These are phyloP conservation scores for Bolboschoenus planiculmis DNA, from an alignment of 176 grass and related monocot genomes.

Conservation along the genomic window DNA sequence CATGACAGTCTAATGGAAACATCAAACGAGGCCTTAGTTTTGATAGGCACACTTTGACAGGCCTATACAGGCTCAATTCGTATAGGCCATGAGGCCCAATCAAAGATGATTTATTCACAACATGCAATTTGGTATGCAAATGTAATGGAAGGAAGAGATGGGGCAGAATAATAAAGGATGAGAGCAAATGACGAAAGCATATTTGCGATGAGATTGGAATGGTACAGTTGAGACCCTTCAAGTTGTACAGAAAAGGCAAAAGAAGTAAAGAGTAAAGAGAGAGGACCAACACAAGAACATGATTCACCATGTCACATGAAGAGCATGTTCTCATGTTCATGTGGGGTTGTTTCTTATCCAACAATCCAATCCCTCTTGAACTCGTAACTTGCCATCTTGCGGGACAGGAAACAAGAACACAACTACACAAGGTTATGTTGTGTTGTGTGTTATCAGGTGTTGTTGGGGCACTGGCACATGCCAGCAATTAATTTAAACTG, in stretches of 20 bases:
- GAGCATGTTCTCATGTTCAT: constrained; percentile 5
- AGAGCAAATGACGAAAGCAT: neutral
- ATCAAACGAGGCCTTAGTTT: neutral
- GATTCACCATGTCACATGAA: constrained; percentile 16
- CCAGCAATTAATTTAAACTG: neutral
- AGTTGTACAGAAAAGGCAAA: neutral
- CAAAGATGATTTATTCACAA: neutral
- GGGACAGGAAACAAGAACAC: neutral
- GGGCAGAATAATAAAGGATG: neutral
- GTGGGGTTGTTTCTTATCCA: neutral
- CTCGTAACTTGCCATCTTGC: neutral
- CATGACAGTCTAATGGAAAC: neutral
- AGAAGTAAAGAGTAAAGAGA: neutral
- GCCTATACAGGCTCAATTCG: neutral
- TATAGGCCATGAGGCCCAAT: neutral
- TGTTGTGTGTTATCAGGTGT: constrained; percentile 9
- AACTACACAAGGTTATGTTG: neutral
- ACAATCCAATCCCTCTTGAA: neutral
- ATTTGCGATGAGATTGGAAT: neutral
- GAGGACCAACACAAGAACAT: neutral
- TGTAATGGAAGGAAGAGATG: neutral
- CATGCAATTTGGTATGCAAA: neutral
- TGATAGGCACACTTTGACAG: neutral
- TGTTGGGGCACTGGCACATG: neutral
- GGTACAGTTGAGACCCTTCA: neutral